Conservation (phyloP, 2,329 filamentous ascomycete species). For the Aspergillus fumigatiaffinis region DNA sequence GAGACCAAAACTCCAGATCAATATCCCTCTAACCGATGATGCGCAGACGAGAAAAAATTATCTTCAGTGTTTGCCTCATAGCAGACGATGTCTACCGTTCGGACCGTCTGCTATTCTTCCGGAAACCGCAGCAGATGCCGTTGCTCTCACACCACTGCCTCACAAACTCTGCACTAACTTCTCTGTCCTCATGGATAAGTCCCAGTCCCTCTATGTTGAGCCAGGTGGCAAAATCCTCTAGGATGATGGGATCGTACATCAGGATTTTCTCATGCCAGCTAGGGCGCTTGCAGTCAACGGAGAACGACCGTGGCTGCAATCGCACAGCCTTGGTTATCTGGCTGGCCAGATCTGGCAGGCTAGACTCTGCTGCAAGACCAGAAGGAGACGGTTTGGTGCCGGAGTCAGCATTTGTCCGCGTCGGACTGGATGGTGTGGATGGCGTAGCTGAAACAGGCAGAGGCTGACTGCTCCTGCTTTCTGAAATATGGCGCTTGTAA, state of each 20-base stretch:
- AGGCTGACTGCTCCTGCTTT: conserved; percentile 1
- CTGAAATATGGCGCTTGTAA: conserved; percentile 8
- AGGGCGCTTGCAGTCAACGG: conserved; percentile 40
- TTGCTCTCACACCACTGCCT: conserved; percentile 88
- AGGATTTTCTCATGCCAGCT: conserved; percentile 93
- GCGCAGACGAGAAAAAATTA: neutral
- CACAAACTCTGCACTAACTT: conserved; percentile 62
- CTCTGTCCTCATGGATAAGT: conserved; percentile 60
- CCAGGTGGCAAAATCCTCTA: conserved; percentile 82
- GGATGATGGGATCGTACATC: conserved; percentile 82
- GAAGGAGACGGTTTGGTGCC: neutral
- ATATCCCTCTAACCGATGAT: neutral
- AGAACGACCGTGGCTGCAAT: conserved; percentile 30
- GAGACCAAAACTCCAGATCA: neutral
- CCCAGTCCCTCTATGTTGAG: conserved; percentile 69
- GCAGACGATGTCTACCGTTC: neutral
- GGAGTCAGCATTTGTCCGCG: neutral
- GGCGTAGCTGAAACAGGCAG: conserved; percentile 9
- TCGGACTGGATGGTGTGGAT: conserved; percentile 13
- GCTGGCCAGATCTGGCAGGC: conserved; percentile 38
- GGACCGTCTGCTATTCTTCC: conserved; percentile 30
- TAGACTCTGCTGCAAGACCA: conserved; percentile 12
- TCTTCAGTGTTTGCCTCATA: conserved; percentile 2
- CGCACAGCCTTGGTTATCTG: conserved; percentile 49
- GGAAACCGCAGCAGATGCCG: conserved; percentile 77